Base-by-base conservation (phyloP, 352 stramenopile genomes). In the Phytophthora pini region DNA sequence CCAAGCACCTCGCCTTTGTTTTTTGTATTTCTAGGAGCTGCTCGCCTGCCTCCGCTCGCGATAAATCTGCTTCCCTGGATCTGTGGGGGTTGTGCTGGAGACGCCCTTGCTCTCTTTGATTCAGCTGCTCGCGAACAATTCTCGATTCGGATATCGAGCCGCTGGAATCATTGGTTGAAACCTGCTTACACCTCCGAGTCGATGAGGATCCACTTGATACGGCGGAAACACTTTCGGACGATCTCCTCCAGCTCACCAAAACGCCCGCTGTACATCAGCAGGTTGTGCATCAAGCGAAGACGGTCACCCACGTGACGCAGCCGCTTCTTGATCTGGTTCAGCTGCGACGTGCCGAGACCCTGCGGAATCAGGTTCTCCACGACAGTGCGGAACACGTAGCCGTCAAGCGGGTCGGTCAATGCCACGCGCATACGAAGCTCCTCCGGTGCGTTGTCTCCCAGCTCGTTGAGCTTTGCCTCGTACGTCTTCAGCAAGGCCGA, bases 161-260 rank as follows among this genome's bases (percentile, higher is more conserved):
- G 8, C 9, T 36, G 9, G 31, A 36, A 36, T 54, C 29, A 9
- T 22, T 27, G 20, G 13, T 41, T 43, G 46, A 27, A 0, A 36
- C 15, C 24, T 8, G 24, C 34, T 90, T 92, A 95, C 32, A 93
- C 84, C 66, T 95, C 87, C 31, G 87, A 95, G 60, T 97, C 90
- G 62, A 94, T 94, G 29, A 97, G 77, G 72, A 97, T 97, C 88
- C 90, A 97, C 72, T 95, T 96, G 73, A 97, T 94, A 61, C 90
- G 88, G 58, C 87, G 86, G 76, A 95, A 97, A 79, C 86, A 95
- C 72, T 97, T 97, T 38, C 90, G 88, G 51, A 97, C 88, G 47
- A 97, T 94, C 60, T 96, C 87, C 57, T 95, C 87, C 32, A 97
- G 68, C 40, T 91, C 73, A 27, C 86, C 84, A 65, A 84, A 95